Evolutionary conservation across 768 basidiomycete genomes (phyloP).

Genomic region (Russula olivacea): DNA sequence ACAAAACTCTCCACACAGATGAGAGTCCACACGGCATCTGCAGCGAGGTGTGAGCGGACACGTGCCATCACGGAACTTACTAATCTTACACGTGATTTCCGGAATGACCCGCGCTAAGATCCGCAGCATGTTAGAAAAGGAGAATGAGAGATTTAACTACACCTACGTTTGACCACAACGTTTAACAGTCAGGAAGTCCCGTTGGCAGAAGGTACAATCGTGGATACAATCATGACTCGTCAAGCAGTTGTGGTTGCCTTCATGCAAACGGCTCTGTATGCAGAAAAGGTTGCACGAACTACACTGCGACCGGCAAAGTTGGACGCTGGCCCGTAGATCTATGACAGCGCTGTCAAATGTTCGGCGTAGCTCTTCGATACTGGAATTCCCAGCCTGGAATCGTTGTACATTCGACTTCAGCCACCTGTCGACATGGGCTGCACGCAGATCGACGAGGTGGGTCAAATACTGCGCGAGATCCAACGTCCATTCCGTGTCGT

Average conservation of each 20-base stretch:
- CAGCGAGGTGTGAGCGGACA: conserved; percentile 25
- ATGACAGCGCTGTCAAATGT: conserved; percentile 40
- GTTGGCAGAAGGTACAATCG: conserved; percentile 41
- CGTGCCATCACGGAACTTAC: not conserved
- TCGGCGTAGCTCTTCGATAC: conserved; percentile 43
- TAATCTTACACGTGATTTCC: conserved; percentile 46
- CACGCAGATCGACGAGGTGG: conserved; percentile 38
- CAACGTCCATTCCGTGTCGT: conserved; percentile 41
- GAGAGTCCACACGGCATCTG: conserved; percentile 44
- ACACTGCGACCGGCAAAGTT: conserved; percentile 49
- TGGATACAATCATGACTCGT: conserved; percentile 45
- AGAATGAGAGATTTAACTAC: not conserved
- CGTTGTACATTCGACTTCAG: conserved; percentile 43
- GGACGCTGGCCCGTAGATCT: conserved; percentile 41
- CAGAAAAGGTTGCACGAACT: conserved; percentile 45
- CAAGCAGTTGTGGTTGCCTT: conserved; percentile 43
- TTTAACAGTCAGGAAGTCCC: conserved; percentile 24
- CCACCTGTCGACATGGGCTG: conserved; percentile 48
- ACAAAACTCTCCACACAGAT: conserved; percentile 53
- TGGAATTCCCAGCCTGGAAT: conserved; percentile 41
- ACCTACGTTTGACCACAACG: conserved; percentile 47
- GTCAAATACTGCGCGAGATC: conserved; percentile 39
- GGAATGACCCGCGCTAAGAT: conserved; percentile 47
- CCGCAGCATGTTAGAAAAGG: not conserved
- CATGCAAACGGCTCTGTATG: conserved; percentile 42